Evolutionary conservation across 371 early-diverging fungal species (phyloP), one percentile per base, ranked within the genome.

Genomic region (Mortierella sp.): DNA sequence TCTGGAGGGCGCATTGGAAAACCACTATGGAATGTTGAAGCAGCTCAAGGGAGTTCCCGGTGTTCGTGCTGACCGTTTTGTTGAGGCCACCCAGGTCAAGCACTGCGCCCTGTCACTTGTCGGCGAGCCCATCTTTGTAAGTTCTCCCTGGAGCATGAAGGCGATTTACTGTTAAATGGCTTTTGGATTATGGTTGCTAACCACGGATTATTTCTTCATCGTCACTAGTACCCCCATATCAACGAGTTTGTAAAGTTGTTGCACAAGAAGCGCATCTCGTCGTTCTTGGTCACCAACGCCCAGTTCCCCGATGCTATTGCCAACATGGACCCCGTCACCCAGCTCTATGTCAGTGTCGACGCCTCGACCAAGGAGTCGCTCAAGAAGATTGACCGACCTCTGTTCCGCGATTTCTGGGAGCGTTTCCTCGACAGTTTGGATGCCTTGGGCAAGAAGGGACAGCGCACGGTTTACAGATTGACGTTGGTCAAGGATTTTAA

Each of bases 361-460:
- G 96, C 94, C 4, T 89, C 92, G 29, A 95, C 93, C 44, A 94
- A 94, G 74, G 96, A 94, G 47, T 88, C 90, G 3, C 85, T 95
- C 66, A 94, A 94, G 82, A 92, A 93, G 85, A 91, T 95, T 43
- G 96, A 95, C 77, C 90, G 95, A 11, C 96, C 96, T 3, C 67
- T 95, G 68, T 94, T 94, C 87, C 87, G 90, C 58, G 96, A 95
- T 77, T 95, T 91, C 76, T 95, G 96, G 96, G 95, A 95, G 81
- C 87, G 96, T 16, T 95, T 94, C 86, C 77, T 93, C 63, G 90
- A 78, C 37, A 91, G 92, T 85, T 75, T 95, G 74, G 92, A 93
- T 73, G 90, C 89, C 8, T 76, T 95, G 16, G 87, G 91, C 16
- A 78, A 91, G 55, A 94, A 93, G 87, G 92, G 91, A 5, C 93